Conservation (phyloP, 1,284 basidiomycete species). For the Leucoagaricus sp. region DNA sequence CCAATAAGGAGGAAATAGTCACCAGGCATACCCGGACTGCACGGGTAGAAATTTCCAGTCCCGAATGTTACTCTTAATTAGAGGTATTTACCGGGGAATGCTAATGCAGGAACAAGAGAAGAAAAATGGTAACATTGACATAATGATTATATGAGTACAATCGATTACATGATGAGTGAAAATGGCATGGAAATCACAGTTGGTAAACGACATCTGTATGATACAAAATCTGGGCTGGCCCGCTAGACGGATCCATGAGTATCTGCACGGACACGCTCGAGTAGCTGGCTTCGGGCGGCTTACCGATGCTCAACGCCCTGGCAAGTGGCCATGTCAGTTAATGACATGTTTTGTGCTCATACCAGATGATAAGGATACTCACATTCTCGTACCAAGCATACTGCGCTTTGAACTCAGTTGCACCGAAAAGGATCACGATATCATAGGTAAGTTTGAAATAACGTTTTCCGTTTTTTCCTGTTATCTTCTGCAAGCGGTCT, state of each 20-base stretch:
- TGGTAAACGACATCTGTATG: not conserved
- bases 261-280: not conserved
- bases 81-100: too few species aligned
- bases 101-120: too few species aligned
- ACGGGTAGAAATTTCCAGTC: not conserved
- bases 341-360: too few species aligned
- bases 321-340: not conserved
- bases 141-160: too few species aligned
- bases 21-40: not conserved
- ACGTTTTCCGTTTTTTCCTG: slow-evolving; percentile 17
- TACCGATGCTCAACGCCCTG: slow-evolving; percentile 19
- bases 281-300: not conserved
- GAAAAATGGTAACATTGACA: too few species aligned
- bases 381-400: slow-evolving; percentile 28
- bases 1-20: too few species aligned
- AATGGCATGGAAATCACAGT: not conserved
- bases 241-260: not conserved
- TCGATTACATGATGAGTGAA: too few species aligned
- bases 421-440: slow-evolving; percentile 45
- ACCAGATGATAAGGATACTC: not conserved
- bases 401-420: slow-evolving; percentile 31
- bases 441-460: slow-evolving; percentile 42
- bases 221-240: not conserved
- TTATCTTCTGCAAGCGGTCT: slow-evolving; percentile 12
- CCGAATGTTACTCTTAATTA: too few species aligned